phyloP scores from a whole-genome alignment of 75 land plant species.

The Gnetum montanum region DNA sequence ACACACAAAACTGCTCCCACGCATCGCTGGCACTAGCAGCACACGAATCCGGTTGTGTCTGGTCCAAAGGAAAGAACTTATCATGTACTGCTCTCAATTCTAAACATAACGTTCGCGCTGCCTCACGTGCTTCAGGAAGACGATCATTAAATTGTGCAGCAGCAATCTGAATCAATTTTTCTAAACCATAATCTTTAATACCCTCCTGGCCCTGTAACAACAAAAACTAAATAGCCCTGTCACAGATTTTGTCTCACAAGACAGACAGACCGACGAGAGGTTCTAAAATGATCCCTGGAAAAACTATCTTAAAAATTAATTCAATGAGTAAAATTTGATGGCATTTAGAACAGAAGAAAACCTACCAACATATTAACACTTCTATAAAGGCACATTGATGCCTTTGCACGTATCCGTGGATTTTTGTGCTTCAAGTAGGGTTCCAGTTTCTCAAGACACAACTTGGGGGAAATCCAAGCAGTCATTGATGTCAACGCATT shows the following conservation, averaged over 20 bases:
- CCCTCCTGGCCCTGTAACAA: constrained; percentile 71
- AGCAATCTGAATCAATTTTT: constrained; percentile 63
- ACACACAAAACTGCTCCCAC: constrained; percentile 58
- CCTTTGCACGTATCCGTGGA: constrained; percentile 92
- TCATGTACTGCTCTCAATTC: constrained; percentile 61
- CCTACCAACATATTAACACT: constrained; percentile 79
- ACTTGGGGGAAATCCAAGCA: constrained; percentile 44
- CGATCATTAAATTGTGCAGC: constrained; percentile 82
- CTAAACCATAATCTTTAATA: constrained; percentile 69
- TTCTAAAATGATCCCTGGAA: too few relatives aligned
- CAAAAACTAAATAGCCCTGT: background rate
- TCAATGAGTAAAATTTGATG: background rate
- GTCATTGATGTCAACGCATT: constrained; percentile 66
- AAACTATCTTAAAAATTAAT: too few relatives aligned
- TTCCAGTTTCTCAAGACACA: constrained; percentile 57
- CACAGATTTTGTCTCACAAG: background rate
- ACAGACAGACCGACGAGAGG: too few relatives aligned
- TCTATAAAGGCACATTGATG: constrained; percentile 61
- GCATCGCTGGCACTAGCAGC: constrained; percentile 10
- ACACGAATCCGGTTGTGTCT: constrained; percentile 6
- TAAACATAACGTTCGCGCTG: constrained; percentile 68
- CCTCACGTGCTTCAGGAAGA: constrained; percentile 96
- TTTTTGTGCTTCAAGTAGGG: constrained; percentile 70
- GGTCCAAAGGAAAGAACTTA: constrained; percentile 12
- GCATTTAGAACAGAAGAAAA: background rate